phyloP scores from a whole-genome alignment of 768 basidiomycete species.

The Podaxis carcinomalis region DNA sequence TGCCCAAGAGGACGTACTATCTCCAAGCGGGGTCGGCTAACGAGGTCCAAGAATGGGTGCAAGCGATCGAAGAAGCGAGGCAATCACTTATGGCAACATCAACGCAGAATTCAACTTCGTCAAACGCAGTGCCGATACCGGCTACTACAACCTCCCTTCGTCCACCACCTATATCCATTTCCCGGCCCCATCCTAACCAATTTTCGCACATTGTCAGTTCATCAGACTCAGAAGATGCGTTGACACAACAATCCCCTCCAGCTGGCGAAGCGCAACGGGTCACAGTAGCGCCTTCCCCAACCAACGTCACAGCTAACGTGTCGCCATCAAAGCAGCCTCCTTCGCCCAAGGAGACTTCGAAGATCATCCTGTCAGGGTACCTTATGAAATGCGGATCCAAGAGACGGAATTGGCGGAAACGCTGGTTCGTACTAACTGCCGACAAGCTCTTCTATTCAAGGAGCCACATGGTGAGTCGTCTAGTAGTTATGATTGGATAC shows the following conservation, averaged over 20 bases:
- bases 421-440: conserved; percentile 94
- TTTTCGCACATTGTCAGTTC: conserved; percentile 57
- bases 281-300: conserved; percentile 10
- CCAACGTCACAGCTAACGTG: conserved; percentile 10
- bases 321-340: conserved; percentile 26
- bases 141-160: conserved; percentile 18
- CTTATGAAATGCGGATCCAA: conserved; percentile 96
- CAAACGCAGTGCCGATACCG: conserved; percentile 41
- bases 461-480: conserved; percentile 85
- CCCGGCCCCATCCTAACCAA: conserved; percentile 34
- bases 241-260: background rate
- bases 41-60: conserved; percentile 84
- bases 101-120: conserved; percentile 50
- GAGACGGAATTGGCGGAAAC: conserved; percentile 91
- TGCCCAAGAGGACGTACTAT: conserved; percentile 86
- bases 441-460: conserved; percentile 85
- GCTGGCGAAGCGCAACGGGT: background rate
- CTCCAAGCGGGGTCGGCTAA: conserved; percentile 68
- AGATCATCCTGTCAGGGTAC: conserved; percentile 84
- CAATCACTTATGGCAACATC: conserved; percentile 59
- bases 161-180: conserved; percentile 39
- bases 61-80: conserved; percentile 73
- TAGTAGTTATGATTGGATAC: background rate
- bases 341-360: conserved; percentile 53
- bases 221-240: conserved; percentile 74